Percentiles rank a stretch among this genome's conserved stretches.
phyloP scores from a whole-genome alignment of 2,329 filamentous ascomycete species.

The Aspergillus floridensis region DNA sequence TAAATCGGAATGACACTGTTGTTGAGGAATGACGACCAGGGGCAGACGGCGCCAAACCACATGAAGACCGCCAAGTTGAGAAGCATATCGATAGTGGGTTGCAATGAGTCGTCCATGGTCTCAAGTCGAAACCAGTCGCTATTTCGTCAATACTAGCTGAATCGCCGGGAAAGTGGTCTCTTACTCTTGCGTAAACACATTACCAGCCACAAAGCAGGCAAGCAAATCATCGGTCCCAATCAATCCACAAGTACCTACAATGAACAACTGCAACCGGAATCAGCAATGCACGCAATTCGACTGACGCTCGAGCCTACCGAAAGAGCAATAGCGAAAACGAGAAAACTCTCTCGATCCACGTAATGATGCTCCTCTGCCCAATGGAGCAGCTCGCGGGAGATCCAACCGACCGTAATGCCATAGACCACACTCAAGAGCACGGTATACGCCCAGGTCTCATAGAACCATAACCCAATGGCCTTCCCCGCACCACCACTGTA shows the following conservation, averaged over 20 bases:
- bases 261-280: conserved; percentile 60
- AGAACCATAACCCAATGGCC: conserved; percentile 79
- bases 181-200: conserved; percentile 82
- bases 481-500: conserved; percentile 59
- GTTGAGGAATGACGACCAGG: conserved; percentile 68
- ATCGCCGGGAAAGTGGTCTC: conserved; percentile 18
- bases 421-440: conserved; percentile 77
- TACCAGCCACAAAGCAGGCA: conserved; percentile 89
- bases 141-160: conserved; percentile 12
- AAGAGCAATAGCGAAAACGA: conserved; percentile 80
- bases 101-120: conserved; percentile 85
- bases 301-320: conserved; percentile 53
- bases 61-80: conserved; percentile 86
- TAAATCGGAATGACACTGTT: conserved; percentile 71
- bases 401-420: conserved; percentile 72
- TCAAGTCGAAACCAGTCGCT: conserved; percentile 86
- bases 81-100: conserved; percentile 92
- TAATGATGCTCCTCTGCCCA: conserved; percentile 79
- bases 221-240: conserved; percentile 86
- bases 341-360: conserved; percentile 82
- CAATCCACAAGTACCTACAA: conserved; percentile 81
- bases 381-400: conserved; percentile 77
- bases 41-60: conserved; percentile 84
- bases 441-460: conserved; percentile 79
- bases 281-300: conserved; percentile 9